A percentile compares a stretch with the other conserved stretches of the same genome.
Evolutionary conservation across 1,139 yeast species (phyloP).

Genomic region (Waltiozyma sp.): DNA sequence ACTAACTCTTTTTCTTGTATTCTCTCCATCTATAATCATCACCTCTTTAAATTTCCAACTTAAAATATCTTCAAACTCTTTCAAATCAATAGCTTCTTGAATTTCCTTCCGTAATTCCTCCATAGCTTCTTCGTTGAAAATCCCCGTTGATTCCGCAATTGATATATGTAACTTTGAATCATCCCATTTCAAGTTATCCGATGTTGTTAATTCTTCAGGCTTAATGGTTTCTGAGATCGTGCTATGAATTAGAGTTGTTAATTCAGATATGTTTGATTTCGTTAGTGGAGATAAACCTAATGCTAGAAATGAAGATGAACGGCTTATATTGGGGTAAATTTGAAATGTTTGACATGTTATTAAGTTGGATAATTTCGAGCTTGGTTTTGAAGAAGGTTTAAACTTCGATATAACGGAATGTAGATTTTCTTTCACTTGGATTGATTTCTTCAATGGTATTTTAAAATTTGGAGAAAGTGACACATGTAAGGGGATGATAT

Average conservation of each 20-base stretch:
- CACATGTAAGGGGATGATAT: constrained; percentile 9
- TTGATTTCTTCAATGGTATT: constrained; percentile 4
- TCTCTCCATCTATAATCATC: not conserved
- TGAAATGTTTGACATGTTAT: constrained; percentile 7
- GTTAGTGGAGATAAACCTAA: not conserved
- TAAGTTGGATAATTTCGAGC: not conserved
- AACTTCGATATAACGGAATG: not conserved
- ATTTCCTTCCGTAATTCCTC: constrained; percentile 1
- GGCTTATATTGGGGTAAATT: constrained; percentile 6
- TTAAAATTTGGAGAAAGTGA: constrained; percentile 12
- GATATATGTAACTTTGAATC: constrained; percentile 7
- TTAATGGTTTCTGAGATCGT: not conserved
- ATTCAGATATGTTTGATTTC: not conserved
- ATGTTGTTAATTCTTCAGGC: not conserved
- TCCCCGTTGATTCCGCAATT: constrained; percentile 4
- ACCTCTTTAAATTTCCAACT: not conserved
- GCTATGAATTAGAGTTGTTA: not conserved
- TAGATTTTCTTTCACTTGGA: constrained; percentile 1
- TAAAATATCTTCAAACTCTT: not conserved
- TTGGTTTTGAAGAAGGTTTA: not conserved
- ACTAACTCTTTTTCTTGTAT: not conserved
- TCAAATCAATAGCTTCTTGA: constrained; percentile 2
- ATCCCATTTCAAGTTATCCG: constrained; percentile 1
- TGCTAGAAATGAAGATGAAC: constrained; percentile 4
- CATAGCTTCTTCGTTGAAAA: constrained; percentile 1